Percentiles rank a stretch among this genome's conserved stretches.
These are phyloP conservation scores for Avicennia marina DNA, from an alignment of 257 asterid genomes.

Conservation along the genomic window DNA sequence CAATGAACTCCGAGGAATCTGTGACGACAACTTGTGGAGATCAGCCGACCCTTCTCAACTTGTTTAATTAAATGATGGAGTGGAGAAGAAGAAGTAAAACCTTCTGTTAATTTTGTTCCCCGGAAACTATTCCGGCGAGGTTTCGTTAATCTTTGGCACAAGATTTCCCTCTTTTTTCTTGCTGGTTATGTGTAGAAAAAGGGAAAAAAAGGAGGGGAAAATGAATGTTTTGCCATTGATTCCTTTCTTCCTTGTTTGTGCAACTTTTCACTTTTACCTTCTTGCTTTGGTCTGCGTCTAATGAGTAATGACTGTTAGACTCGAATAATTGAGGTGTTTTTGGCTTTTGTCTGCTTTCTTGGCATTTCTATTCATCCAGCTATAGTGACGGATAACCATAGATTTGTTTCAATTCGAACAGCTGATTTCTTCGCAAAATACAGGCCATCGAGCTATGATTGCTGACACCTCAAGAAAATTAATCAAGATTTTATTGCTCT, in stretches of 20 bases:
- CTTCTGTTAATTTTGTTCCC: not conserved
- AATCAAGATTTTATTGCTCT: too few species aligned
- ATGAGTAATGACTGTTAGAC: too few species aligned
- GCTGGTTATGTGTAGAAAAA: not conserved
- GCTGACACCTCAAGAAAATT: too few species aligned
- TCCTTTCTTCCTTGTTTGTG: slow-evolving; percentile 7
- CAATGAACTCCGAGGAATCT: slow-evolving; percentile 78
- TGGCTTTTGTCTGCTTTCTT: too few species aligned
- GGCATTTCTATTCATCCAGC: too few species aligned
- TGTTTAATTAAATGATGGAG: slow-evolving; percentile 39
- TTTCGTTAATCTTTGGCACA: slow-evolving; percentile 54
- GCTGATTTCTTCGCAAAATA: too few species aligned
- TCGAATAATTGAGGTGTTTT: too few species aligned
- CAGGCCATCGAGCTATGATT: too few species aligned
- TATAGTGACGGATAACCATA: too few species aligned
- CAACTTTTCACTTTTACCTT: slow-evolving; percentile 10
- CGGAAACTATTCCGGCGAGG: slow-evolving; percentile 40
- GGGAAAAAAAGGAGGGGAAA: slow-evolving; percentile 42
- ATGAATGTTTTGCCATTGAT: slow-evolving; percentile 55
- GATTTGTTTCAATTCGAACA: too few species aligned
- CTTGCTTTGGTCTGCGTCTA: slow-evolving; percentile 12
- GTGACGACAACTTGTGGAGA: slow-evolving; percentile 59
- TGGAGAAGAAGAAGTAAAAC: not conserved
- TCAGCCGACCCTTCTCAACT: slow-evolving; percentile 48
- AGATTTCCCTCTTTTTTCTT: slow-evolving; percentile 48